Base-by-base conservation (phyloP, 768 basidiomycete genomes). In the Pulveroboletus frians region DNA sequence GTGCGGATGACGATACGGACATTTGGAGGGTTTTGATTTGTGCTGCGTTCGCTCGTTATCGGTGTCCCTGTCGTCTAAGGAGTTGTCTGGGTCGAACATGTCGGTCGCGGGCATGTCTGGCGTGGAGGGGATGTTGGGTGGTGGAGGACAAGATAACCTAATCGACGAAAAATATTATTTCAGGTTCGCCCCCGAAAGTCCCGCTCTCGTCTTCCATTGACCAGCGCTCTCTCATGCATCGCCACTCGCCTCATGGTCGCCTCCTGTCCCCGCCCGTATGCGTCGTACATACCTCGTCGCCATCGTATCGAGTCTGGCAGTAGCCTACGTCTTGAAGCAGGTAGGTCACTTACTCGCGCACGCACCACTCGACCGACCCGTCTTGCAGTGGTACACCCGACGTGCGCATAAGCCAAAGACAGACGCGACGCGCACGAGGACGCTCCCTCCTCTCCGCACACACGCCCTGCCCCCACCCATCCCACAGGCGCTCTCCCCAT, bases 1-100 rank as follows among this genome's bases (percentile, higher is more conserved):
- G 20, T 23, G 42, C 30, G 27, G 46, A 51, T 54, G 46, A 43
- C 31, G 32, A 56, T 43, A 57, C 43, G 30, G 29, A 70, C 69
- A 57, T 58, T 71, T 71, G 39, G 69, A 69, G 3, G 61, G 46
- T 53, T 68, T 71, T 43, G 53, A 57, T 36, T 57, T 67, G 49
- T 39, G 42, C 5, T 43, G 48, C 0, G 51, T 39, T 39, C 47
- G 48, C 35, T 66, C 65, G 43, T 36, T 48, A 36, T 66, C 65
- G 4, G 47, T 41, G 7, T 67, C 65, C 37, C 58, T 59, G 18
- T 57, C 54, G 39, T 62, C 60, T 8, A 30, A 5, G 14, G 32
- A 26, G 37, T 27, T 60, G 46, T 60, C 61, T 21, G 36, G 1
- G n/a, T 56, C 55, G 54, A 30, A 43, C 23, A 54, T 62, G 46